Base-by-base conservation (phyloP, 148 eudicot species). In the Suaeda aralocaspica region DNA sequence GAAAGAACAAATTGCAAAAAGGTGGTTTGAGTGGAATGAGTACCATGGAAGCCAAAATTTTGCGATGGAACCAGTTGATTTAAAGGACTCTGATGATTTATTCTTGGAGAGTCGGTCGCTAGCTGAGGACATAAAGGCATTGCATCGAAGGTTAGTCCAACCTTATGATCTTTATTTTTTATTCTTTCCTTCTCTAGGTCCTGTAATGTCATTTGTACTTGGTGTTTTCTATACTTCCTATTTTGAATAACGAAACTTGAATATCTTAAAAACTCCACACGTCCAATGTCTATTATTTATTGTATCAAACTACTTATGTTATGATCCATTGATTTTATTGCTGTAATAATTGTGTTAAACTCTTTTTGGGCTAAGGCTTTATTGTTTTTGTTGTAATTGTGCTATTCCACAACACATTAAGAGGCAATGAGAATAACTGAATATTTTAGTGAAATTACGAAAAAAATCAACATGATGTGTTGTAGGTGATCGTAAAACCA, bases 11-110 rank as follows among this genome's bases (percentile, higher is more conserved):
- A 93, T 93, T 62, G 85, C 98, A 1, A 93, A 90, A 72, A 79
- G 91, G 83, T 93, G 98, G 98, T 93, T 93, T 22, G 98, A 93
- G 58, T 93, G 95, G 95, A 82, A 85, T 31, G 89, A 81, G 51
- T 81, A 70, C 28, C 76, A 80, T 69, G 88, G 92, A 34, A 62
- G 56, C 16, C 68, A 66, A 8, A 80, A 82, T 29, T 86, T 90
- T 55, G 89, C 82, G 48, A 82, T 93, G 85, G 86, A 83, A 69
- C 65, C 66, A 12, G 74, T 87, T 5, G 85, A 85, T 73, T 73
- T 83, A 28, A 78, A 69, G 19, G 81, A 87, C 14, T 88, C 79
- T 71, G 98, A 84, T 21, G 98, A 93, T 68, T 0, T 9, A 58
- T 93, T 90, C 72, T 73, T 93, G 61, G 98, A 90, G 71, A 76